Conservation (phyloP, 1,284 basidiomycete genomes). For the Agroathelia rolfsii region DNA sequence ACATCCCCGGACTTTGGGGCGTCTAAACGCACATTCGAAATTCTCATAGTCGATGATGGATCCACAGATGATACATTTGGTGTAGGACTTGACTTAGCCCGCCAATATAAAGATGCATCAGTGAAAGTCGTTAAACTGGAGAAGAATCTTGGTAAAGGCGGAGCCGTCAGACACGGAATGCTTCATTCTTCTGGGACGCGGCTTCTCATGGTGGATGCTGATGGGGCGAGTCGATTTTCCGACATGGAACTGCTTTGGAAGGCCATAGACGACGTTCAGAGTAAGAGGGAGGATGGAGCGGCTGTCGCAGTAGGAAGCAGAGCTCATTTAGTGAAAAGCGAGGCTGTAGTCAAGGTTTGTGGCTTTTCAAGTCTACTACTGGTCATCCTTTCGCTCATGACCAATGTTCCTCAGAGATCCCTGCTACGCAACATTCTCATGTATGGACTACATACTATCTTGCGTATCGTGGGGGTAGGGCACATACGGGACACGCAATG, state of each 20-base stretch:
- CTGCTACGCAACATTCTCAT: constrained; percentile 84
- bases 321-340: constrained; percentile 85
- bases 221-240: constrained; percentile 81
- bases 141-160: constrained; percentile 84
- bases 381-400: not conserved
- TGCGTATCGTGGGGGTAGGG: constrained; percentile 75
- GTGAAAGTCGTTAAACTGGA: constrained; percentile 74
- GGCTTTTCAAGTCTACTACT: constrained; percentile 1
- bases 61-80: constrained; percentile 67
- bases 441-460: constrained; percentile 82
- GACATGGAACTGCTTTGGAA: constrained; percentile 71
- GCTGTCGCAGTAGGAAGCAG: constrained; percentile 79
- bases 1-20: constrained; percentile 20
- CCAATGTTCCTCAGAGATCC: constrained; percentile 52
- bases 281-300: constrained; percentile 34
- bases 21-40: constrained; percentile 53
- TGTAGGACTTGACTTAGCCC: constrained; percentile 56
- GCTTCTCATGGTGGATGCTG: constrained; percentile 90
- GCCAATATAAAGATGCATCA: constrained; percentile 38
- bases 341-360: constrained; percentile 86
- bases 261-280: constrained; percentile 55
- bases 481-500: constrained; percentile 92
- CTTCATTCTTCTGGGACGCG: constrained; percentile 67
- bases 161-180: constrained; percentile 86
- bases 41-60: constrained; percentile 88